A percentile compares a stretch with the other conserved stretches of the same genome.
phyloP scores from a whole-genome alignment of 306 rosid species.

The Styphnolobium japonicum region DNA sequence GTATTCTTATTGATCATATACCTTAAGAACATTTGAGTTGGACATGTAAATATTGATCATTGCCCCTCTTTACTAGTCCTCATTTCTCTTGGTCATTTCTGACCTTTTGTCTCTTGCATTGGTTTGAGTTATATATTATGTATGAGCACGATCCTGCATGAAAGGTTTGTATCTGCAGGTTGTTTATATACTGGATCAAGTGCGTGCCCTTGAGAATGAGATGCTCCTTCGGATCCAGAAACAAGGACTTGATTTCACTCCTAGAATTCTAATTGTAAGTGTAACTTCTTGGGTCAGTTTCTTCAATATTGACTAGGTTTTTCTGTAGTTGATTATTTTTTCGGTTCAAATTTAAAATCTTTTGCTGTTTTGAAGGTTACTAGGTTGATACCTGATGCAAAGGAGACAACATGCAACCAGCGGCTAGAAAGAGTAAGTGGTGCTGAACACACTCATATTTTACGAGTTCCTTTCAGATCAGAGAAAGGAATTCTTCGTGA shows the following conservation, averaged over 20 bases:
- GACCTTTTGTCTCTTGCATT: neutral
- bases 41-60: neutral
- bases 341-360: neutral
- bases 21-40: neutral
- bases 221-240: slow-evolving; percentile 59
- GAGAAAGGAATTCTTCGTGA: slow-evolving; percentile 54
- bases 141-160: neutral
- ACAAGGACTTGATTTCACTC: slow-evolving; percentile 54
- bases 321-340: neutral
- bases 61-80: neutral
- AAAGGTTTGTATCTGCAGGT: slow-evolving; percentile 36
- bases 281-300: neutral
- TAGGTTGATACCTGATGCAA: slow-evolving; percentile 64
- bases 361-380: slow-evolving; percentile 28
- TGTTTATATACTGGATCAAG: slow-evolving; percentile 74
- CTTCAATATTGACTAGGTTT: neutral
- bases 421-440: slow-evolving; percentile 64
- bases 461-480: slow-evolving; percentile 69
- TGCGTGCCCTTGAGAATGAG: slow-evolving; percentile 70
- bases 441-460: slow-evolving; percentile 53
- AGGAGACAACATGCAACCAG: slow-evolving; percentile 72
- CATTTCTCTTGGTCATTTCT: neutral
- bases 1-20: slow-evolving; percentile 26
- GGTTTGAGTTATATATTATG: neutral
- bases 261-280: slow-evolving; percentile 63